Conservation (phyloP, 1,139 yeast genomes). For the Blastobotrys proliferans region DNA sequence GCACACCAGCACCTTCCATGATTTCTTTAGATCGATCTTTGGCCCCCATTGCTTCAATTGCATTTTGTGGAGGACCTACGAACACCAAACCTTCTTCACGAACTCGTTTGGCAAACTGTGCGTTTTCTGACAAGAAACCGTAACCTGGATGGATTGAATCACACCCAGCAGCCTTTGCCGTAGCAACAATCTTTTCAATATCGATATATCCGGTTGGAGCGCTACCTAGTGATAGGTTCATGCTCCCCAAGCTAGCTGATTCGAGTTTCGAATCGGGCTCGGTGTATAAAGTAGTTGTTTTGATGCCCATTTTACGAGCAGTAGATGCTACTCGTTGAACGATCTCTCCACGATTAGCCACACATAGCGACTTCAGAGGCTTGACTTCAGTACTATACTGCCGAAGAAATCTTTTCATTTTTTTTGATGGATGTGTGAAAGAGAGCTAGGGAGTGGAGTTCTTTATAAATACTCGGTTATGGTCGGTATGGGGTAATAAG, state of each 20-base stretch:
- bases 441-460: not conserved
- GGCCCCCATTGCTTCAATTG: constrained; percentile 38
- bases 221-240: constrained; percentile 38
- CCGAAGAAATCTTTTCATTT: constrained; percentile 10
- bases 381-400: constrained; percentile 20
- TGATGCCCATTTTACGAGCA: constrained; percentile 38
- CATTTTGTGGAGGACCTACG: constrained; percentile 44
- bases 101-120: constrained; percentile 41
- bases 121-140: constrained; percentile 45
- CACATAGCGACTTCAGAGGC: constrained; percentile 36
- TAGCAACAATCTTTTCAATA: constrained; percentile 39
- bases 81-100: constrained; percentile 39
- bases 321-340: constrained; percentile 43
- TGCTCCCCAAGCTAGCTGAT: constrained; percentile 39
- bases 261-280: constrained; percentile 43
- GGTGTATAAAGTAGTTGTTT: constrained; percentile 42
- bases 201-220: constrained; percentile 45
- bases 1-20: constrained; percentile 39
- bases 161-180: constrained; percentile 39
- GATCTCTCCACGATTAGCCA: constrained; percentile 48
- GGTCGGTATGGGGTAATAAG: constrained; percentile 5
- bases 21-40: constrained; percentile 35
- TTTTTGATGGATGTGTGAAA: not conserved
- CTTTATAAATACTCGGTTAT: constrained; percentile 1
- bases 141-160: constrained; percentile 48